Base-by-base conservation (phyloP, 2,329 filamentous ascomycete species). In the Exophiala dermatitidis region DNA sequence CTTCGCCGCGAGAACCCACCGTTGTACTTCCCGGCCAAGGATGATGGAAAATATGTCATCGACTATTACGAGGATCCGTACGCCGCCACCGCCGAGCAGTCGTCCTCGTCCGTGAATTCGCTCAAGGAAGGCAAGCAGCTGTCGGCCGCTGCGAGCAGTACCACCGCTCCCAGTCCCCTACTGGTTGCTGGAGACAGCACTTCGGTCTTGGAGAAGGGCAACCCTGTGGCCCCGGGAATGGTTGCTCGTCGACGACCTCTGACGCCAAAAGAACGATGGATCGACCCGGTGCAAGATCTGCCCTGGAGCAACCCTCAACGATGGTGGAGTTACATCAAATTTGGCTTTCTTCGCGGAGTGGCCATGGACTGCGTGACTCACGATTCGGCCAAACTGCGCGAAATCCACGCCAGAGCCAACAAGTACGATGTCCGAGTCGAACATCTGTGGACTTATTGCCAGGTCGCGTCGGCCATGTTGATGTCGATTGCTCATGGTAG, bases 391-490 rank as follows among this genome's bases (percentile, higher is more conserved):
- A 63, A 62, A 40, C 69, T 71, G n/a, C 67, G 62, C 46, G 67
- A 62, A 48, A 70, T 68, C 46, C 72, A 74, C 60, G 64, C 70
- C 33, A 66, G 67, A n/a, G 73, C 73, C 5, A 66, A 68, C 34
- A 64, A 65, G 4, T 76, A 75, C 57, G 74, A 76, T 59, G 71
- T 71, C 54, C 67, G 69, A 3, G 72, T 74, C 9, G 74, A 76
- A 61, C 72, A 77, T 63, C 65, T 74, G 46, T 76, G 70, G 68
- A 74, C 73, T 1, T 76, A 70, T 60, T 69, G 66, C 43, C 71
- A 74, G 60, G 68, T 74, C 7, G 63, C 66, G 48, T 67, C 66
- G 4, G 70, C 71, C 37, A 69, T 71, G 58, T 68, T 71, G 59
- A 68, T 71, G 65, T 72, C 69, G 19, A 71, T 74, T 52, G 68